Evolutionary conservation across 176 grass and related monocot genomes (phyloP).

Genomic region (Paspalum vaginatum): DNA sequence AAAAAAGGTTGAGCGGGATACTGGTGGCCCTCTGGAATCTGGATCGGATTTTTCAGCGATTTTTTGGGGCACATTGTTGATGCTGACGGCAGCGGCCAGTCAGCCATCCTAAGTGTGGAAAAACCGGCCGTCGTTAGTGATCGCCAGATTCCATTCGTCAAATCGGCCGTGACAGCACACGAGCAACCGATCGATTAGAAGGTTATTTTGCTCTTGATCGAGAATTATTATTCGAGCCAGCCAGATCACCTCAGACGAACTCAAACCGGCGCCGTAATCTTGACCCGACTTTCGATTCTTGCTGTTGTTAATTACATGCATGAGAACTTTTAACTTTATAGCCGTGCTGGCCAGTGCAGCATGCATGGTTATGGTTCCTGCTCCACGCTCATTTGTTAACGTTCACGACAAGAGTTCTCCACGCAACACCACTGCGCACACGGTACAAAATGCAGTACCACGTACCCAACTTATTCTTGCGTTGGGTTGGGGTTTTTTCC

Average conservation of each 20-base stretch:
- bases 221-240: not conserved
- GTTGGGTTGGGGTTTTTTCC: too few relatives aligned
- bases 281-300: not conserved
- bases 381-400: not conserved
- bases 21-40: not conserved
- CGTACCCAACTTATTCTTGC: too few relatives aligned
- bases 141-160: not conserved
- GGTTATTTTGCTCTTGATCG: not conserved
- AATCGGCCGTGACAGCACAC: not conserved
- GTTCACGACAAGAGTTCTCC: not conserved
- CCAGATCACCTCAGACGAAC: constrained; percentile 26
- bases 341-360: too few relatives aligned
- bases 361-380: too few relatives aligned
- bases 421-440: not conserved
- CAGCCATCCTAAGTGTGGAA: not conserved
- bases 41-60: not conserved
- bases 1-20: not conserved
- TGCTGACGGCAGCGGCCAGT: not conserved
- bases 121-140: not conserved
- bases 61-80: not conserved
- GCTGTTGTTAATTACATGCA: not conserved
- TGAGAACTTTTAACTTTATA: not conserved
- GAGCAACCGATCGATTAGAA: not conserved
- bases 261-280: not conserved
- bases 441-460: too few relatives aligned